Evolutionary conservation across 768 basidiomycete genomes (phyloP), one percentile per base, ranked within the genome.

Genomic region (Lentinula raphanica): DNA sequence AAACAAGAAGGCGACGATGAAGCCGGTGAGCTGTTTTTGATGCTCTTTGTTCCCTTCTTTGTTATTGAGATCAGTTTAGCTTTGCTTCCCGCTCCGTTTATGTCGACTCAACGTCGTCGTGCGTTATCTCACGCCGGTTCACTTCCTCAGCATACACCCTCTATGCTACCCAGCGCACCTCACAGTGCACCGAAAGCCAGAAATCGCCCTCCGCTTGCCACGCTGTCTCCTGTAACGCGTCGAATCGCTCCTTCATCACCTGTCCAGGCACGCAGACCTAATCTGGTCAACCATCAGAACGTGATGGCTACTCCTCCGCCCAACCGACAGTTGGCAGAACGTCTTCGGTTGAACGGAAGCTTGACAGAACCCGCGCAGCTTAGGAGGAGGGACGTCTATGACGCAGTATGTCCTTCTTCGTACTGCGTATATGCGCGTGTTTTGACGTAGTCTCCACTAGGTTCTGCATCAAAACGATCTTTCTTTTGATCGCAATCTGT

Each of bases 281-380:
- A 31, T 45, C 28, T 54, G n/a, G 42, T 49, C 45, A 50, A 58
- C 32, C 77, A 72, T 51, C 31, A 60, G 40, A 61, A 62, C 53
- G 59, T 79, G 35, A 69, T 79, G 70, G 80, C 81, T 44, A 90
- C 87, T 44, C 87, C 87, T 58, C 86, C 87, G n/a, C 87, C 80
- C 1, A 87, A 86, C 63, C 74, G 80, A 48, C 72, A 76, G n/a
- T 73, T 81, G 56, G 69, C 76, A 8, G 76, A 70, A 60, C 80
- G 82, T 66, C 76, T 85, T 35, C 84, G 84, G 67, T 71, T 85
- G 35, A 86, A 88, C 63, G 88, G 89, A 51, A 83, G 85, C 64
- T 72, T 84, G 55, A 90, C 89, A 2, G 89, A 90, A 67, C 89
- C 89, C 21, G 81, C 86, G 8, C 81, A 77, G 49, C 71, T 75